Evolutionary conservation across 2,329 filamentous ascomycete genomes (phyloP).

Genomic region (Sphaerostilbella broomeana): DNA sequence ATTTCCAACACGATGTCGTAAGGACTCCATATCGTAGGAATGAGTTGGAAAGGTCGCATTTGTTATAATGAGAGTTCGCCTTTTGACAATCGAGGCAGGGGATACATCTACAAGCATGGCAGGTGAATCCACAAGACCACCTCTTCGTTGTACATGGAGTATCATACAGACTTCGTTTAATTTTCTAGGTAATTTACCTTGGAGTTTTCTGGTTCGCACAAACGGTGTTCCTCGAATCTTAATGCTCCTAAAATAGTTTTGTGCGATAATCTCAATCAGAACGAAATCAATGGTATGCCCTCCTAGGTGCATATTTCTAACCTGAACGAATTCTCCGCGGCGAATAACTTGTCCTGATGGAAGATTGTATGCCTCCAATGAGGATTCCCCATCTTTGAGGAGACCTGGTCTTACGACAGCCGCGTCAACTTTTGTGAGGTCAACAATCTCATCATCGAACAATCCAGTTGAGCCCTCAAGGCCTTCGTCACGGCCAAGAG

Average conservation of each 20-base stretch:
- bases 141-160: constrained; percentile 30
- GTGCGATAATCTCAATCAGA: constrained; percentile 37
- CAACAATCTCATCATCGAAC: constrained; percentile 25
- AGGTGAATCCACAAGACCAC: constrained; percentile 22
- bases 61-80: constrained; percentile 44
- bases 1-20: constrained; percentile 17
- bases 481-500: constrained; percentile 15
- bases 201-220: constrained; percentile 27
- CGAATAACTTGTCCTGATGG: constrained; percentile 14
- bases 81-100: constrained; percentile 29
- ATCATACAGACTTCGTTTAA: constrained; percentile 39
- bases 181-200: constrained; percentile 32
- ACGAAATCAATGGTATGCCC: constrained; percentile 29
- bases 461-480: neutral
- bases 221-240: constrained; percentile 35
- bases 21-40: constrained; percentile 17
- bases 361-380: constrained; percentile 16
- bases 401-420: constrained; percentile 9
- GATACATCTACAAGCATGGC: constrained; percentile 39
- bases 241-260: constrained; percentile 18
- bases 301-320: constrained; percentile 19
- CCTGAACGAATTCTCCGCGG: constrained; percentile 24
- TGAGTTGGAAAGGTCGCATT: constrained; percentile 44
- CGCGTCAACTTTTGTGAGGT: constrained; percentile 26
- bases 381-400: constrained; percentile 19